Evolutionary conservation across 2,329 filamentous ascomycete species (phyloP).

Genomic region (Chrysoporthe puriensis): DNA sequence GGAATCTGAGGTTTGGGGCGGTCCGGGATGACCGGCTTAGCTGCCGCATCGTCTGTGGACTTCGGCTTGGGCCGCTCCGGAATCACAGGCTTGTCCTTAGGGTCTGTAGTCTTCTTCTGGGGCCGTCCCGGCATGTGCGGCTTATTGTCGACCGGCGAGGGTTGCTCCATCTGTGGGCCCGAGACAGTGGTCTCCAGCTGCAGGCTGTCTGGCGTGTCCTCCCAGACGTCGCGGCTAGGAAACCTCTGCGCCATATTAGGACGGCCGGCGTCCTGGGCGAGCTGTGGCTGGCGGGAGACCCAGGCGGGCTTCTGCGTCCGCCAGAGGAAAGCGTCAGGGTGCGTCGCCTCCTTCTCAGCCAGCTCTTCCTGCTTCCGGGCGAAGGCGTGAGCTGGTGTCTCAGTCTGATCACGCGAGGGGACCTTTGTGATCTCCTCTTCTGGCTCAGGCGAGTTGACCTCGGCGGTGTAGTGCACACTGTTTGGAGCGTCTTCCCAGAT

Average conservation of each 20-base stretch:
- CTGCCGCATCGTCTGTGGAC: conserved; percentile 33
- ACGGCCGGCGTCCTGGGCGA: conserved; percentile 51
- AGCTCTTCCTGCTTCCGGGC: conserved; percentile 68
- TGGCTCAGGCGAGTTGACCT: conserved; percentile 79
- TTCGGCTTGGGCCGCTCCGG: conserved; percentile 60
- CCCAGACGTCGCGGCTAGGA: conserved; percentile 92
- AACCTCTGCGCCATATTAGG: conserved; percentile 71
- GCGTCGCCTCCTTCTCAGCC: conserved; percentile 58
- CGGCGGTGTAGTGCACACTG: conserved; percentile 77
- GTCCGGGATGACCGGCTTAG: conserved; percentile 50
- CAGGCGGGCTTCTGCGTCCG: conserved; percentile 55
- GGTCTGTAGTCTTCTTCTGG: conserved; percentile 45
- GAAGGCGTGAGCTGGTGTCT: conserved; percentile 67
- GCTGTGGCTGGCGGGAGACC: conserved; percentile 51
- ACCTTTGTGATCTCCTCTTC: conserved; percentile 38
- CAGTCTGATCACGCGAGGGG: conserved; percentile 43
- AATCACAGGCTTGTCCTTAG: conserved; percentile 48
- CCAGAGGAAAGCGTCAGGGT: conserved; percentile 56
- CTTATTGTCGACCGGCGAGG: conserved; percentile 43
- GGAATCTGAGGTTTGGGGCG: conserved; percentile 65
- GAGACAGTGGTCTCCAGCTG: conserved; percentile 76
- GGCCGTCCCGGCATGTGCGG: conserved; percentile 65
- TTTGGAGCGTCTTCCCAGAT: conserved; percentile 96
- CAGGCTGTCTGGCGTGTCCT: conserved; percentile 85
- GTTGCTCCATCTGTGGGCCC: conserved; percentile 53